These are phyloP conservation scores for Fusarium sp. DNA, from an alignment of 2,329 filamentous ascomycete species.

Conservation along the genomic window DNA sequence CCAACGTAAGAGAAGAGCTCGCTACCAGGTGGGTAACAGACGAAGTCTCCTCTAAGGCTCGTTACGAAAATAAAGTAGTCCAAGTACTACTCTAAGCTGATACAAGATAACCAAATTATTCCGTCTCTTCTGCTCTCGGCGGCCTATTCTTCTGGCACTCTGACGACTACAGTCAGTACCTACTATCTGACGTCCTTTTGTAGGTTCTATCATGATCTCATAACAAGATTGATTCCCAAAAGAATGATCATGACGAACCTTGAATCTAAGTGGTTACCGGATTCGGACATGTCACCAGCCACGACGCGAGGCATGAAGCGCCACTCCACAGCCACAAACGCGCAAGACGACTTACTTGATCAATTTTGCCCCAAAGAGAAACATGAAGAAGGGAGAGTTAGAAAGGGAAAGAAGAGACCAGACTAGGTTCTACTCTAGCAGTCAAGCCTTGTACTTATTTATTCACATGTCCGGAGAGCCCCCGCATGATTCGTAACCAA, in stretches of 20 bases:
- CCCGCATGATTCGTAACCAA: slow-evolving; percentile 1
- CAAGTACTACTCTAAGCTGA: neutral
- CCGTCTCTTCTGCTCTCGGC: neutral
- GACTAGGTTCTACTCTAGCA: neutral
- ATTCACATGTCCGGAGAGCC: neutral
- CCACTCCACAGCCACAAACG: slow-evolving; percentile 38
- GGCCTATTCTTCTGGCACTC: neutral
- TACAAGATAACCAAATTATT: neutral
- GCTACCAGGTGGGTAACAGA: neutral
- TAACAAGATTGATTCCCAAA: neutral
- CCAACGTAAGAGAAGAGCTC: neutral
- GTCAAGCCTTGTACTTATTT: neutral
- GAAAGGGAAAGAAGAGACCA: neutral
- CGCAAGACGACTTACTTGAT: slow-evolving; percentile 17
- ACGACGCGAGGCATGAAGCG: slow-evolving; percentile 9
- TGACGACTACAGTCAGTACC: neutral
- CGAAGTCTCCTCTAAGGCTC: neutral
- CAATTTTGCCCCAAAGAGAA: neutral
- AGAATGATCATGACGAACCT: slow-evolving; percentile 4
- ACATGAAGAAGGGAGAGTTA: neutral
- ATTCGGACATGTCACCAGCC: slow-evolving; percentile 32
- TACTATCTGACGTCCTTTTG: neutral
- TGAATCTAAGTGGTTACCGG: slow-evolving; percentile 11
- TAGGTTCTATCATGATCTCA: neutral
- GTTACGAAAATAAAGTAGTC: neutral